Evolutionary conservation across 2,329 filamentous ascomycete genomes (phyloP).

Genomic region (Ophiocordyceps polyrhachis-furcata): DNA sequence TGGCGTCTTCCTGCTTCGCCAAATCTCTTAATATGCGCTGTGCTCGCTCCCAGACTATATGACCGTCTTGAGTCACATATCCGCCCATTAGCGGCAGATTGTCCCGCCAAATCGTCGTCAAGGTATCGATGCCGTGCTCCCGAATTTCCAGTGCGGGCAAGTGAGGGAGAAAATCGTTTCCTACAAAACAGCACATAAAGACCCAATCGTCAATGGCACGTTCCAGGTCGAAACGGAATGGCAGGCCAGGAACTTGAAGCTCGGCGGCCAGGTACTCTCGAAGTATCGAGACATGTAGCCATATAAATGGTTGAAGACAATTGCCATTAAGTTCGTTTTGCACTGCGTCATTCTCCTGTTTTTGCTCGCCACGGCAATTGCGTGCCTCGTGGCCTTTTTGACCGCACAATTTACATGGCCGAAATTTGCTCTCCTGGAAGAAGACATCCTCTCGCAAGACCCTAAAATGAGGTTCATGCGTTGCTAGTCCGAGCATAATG

Average conservation of each 20-base stretch:
- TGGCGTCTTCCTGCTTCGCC: slow-evolving; percentile 81
- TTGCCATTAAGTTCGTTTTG: slow-evolving; percentile 60
- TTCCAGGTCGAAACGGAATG: slow-evolving; percentile 84
- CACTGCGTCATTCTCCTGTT: slow-evolving; percentile 60
- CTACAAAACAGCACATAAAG: slow-evolving; percentile 98
- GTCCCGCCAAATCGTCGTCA: slow-evolving; percentile 94
- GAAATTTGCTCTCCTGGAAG: slow-evolving; percentile 66
- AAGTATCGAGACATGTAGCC: slow-evolving; percentile 83
- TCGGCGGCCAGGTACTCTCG: slow-evolving; percentile 88
- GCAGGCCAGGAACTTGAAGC: slow-evolving; percentile 62
- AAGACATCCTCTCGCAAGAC: slow-evolving; percentile 96
- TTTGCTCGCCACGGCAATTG: slow-evolving; percentile 63
- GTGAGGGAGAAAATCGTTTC: slow-evolving; percentile 96
- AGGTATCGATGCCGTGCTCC: slow-evolving; percentile 89
- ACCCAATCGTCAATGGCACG: slow-evolving; percentile 95
- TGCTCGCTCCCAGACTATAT: slow-evolving; percentile 69
- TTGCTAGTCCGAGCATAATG: slow-evolving; percentile 94
- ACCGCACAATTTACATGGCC: slow-evolving; percentile 73
- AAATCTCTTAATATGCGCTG: slow-evolving; percentile 78
- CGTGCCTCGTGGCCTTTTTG: slow-evolving; percentile 82
- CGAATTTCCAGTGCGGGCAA: slow-evolving; percentile 93
- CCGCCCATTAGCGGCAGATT: slow-evolving; percentile 83
- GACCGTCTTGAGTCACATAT: slow-evolving; percentile 88
- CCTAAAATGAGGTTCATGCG: slow-evolving; percentile 92
- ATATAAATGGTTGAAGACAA: slow-evolving; percentile 83